Evolutionary conservation across 179 eudicot species (phyloP).

Genomic region (Silene coronaria): DNA sequence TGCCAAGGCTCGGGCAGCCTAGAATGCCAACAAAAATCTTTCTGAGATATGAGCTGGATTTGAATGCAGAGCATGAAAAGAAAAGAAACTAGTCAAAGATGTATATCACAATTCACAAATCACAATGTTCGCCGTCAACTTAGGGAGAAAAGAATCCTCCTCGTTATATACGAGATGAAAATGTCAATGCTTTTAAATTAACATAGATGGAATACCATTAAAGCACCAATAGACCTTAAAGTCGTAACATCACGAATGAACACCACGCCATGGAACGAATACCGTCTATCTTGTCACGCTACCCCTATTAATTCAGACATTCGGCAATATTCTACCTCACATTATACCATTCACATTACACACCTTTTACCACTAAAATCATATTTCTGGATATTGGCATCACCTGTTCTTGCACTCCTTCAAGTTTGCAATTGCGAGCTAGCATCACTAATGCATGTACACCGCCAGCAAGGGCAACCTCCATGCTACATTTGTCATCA

Average conservation of each 20-base stretch:
- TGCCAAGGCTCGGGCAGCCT: constrained; percentile 97
- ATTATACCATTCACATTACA: not conserved
- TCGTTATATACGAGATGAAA: not conserved
- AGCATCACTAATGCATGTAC: constrained; percentile 90
- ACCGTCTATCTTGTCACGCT: not conserved
- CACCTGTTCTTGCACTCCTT: constrained; percentile 99
- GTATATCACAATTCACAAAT: not conserved
- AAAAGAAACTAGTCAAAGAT: constrained; percentile 11
- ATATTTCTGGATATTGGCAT: constrained; percentile 13
- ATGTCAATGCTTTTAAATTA: not conserved
- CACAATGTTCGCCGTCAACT: not conserved
- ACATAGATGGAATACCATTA: not conserved
- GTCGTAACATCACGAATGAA: not conserved
- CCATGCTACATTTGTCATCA: constrained; percentile 97
- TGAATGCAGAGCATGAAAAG: constrained; percentile 8
- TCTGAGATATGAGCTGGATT: constrained; percentile 16
- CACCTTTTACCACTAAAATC: constrained; percentile 7
- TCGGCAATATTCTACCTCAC: not conserved
- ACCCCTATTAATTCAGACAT: not conserved
- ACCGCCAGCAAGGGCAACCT: constrained; percentile 82
- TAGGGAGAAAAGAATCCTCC: not conserved
- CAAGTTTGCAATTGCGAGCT: constrained; percentile 79
- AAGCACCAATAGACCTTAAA: not conserved
- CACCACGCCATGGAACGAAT: not conserved
- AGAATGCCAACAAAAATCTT: constrained; percentile 17